These are phyloP conservation scores for Apiospora rasikravindrae DNA, from an alignment of 2,329 filamentous ascomycete species.

Conservation along the genomic window DNA sequence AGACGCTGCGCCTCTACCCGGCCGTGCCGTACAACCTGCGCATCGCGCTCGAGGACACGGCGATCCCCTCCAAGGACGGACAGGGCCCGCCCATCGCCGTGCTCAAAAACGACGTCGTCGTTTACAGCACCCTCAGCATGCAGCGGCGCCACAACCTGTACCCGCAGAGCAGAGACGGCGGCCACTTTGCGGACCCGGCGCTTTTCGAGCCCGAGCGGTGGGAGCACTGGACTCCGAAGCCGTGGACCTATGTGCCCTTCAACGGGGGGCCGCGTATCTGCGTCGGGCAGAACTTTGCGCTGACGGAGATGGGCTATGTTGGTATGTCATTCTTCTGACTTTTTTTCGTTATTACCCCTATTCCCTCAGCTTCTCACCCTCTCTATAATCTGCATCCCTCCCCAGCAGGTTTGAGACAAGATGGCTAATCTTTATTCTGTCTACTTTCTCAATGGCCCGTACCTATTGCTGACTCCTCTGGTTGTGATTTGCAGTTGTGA, in stretches of 20 bases:
- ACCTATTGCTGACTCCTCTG: background rate
- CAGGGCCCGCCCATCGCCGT: slow-evolving; percentile 47
- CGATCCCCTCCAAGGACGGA: slow-evolving; percentile 25
- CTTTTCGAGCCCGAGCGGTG: slow-evolving; percentile 55
- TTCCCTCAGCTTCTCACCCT: background rate
- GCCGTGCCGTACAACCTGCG: slow-evolving; percentile 62
- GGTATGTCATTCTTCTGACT: slow-evolving; percentile 36
- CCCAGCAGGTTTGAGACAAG: background rate
- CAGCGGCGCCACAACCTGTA: slow-evolving; percentile 56
- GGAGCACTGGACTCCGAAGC: slow-evolving; percentile 46
- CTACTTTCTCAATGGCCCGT: no score
- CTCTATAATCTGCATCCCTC: background rate
- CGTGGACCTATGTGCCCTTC: slow-evolving; percentile 55
- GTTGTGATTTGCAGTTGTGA: slow-evolving; percentile 42
- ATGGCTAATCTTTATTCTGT: no score
- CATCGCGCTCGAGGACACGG: slow-evolving; percentile 30
- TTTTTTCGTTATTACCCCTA: background rate
- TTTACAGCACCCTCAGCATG: slow-evolving; percentile 58
- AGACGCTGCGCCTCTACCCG: slow-evolving; percentile 51
- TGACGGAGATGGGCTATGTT: slow-evolving; percentile 60
- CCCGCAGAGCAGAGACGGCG: slow-evolving; percentile 48
- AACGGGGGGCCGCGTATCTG: slow-evolving; percentile 55
- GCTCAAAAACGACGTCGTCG: slow-evolving; percentile 50
- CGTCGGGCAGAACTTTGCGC: slow-evolving; percentile 64
- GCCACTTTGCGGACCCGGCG: slow-evolving; percentile 40